These are phyloP conservation scores for Telfairia occidentalis DNA, from an alignment of 331 rosid genomes.

Conservation along the genomic window DNA sequence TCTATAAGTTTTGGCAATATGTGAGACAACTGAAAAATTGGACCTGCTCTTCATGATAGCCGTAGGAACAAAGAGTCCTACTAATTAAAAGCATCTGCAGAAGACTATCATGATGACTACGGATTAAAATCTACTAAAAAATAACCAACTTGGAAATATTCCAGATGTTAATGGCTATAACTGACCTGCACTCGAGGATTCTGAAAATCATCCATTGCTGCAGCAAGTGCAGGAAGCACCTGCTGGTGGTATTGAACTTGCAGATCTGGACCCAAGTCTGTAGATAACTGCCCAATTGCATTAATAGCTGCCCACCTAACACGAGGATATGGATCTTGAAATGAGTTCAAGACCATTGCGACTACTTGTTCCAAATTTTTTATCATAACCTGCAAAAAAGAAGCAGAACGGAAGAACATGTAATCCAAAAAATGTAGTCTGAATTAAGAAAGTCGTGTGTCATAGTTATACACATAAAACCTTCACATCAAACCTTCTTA, in stretches of 20 bases:
- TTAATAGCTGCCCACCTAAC: constrained; percentile 99
- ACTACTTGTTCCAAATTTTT: constrained; percentile 92
- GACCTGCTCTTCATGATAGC: not conserved
- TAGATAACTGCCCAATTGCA: constrained; percentile 91
- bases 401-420: not conserved
- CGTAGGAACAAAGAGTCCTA: not conserved
- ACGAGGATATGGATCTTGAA: constrained; percentile 90
- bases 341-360: constrained; percentile 87
- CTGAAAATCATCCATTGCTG: constrained; percentile 92
- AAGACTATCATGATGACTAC: not conserved
- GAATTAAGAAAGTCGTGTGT: not conserved
- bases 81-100: not conserved
- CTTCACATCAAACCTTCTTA: not conserved
- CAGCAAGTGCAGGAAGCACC: constrained; percentile 85
- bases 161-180: not conserved
- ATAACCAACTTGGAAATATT: not conserved
- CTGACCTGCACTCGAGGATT: constrained; percentile 93
- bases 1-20: not conserved
- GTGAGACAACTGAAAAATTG: not conserved
- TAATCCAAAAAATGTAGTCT: not conserved
- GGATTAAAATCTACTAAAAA: not conserved
- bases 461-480: not conserved
- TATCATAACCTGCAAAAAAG: constrained; percentile 60
- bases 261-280: constrained; percentile 96
- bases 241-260: constrained; percentile 69